Evolutionary conservation across 306 rosid genomes (phyloP), one percentile per base, ranked within the genome.

Genomic region (Malus fusca): DNA sequence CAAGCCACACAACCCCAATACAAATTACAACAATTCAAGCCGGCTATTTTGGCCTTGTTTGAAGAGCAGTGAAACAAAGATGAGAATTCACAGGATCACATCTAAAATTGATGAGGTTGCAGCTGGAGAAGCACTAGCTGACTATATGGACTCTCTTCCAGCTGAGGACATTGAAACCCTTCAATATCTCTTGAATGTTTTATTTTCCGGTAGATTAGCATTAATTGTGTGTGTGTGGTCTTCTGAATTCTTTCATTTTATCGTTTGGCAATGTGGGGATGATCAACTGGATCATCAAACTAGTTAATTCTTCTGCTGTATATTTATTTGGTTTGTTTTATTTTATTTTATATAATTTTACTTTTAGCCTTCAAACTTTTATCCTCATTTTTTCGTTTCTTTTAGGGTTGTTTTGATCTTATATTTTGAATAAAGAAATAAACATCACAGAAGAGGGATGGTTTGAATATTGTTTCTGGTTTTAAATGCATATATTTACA

Each of bases 121-220:
- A 1, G 96, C 81, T 59, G 82, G 82, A 67, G 88, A 91, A 64
- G 92, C 83, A 5, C 8, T 86, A 51, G 73, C 81, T 52, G 70
- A 71, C 31, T 84, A 82, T 28, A 8, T 79, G 71, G 91, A 89
- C 48, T 52, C 75, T 8, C 56, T 74, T 68, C 71, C 79, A 11
- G 75, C 79, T 76, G 97, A 90, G 85, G 95, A 94, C 80, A 81
- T 91, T 75, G 82, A 88, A 91, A 91, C 78, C 97, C 96, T 61
- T 86, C 87, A 66, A 91, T 94, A 71, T 82, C 93, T 73, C 84
- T 94, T 86, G 97, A 94, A 73, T 94, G 97, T 73, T 94, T 94
- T 78, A 94, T 94, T 80, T 91, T 94, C 83, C 64, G 90, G 68
- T 94, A 91, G 90, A 84, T 19, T 65, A 65, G 7, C n/a, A 4